Conservation (phyloP, 805 yeast genomes). For the Komagataella populi region DNA sequence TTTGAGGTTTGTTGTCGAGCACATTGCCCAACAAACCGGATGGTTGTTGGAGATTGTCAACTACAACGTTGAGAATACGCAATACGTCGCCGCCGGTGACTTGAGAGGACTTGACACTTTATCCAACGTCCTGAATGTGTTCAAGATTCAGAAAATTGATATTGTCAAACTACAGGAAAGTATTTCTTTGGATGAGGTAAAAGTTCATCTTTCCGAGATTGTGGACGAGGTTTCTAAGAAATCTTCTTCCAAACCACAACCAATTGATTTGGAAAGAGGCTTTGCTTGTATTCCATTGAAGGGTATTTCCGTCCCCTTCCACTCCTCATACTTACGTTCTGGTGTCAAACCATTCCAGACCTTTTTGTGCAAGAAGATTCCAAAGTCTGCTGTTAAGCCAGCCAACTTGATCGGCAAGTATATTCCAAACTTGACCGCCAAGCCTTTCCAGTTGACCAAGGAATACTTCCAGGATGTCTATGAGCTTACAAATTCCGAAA, state of each 20-base stretch:
- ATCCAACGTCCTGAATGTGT: slow-evolving; percentile 83
- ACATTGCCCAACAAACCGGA: slow-evolving; percentile 67
- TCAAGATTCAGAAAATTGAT: slow-evolving; percentile 90
- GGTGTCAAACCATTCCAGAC: slow-evolving; percentile 99
- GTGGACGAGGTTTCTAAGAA: slow-evolving; percentile 75
- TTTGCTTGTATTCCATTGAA: slow-evolving; percentile 96
- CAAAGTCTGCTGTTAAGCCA: slow-evolving; percentile 90
- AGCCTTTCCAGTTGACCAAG: slow-evolving; percentile 90
- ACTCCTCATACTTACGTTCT: slow-evolving; percentile 92
- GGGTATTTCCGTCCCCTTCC: slow-evolving; percentile 99
- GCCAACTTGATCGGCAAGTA: slow-evolving; percentile 88
- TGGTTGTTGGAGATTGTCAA: slow-evolving; percentile 98
- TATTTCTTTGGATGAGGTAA: slow-evolving; percentile 78
- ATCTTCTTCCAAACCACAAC: slow-evolving; percentile 83
- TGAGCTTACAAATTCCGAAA: slow-evolving; percentile 79
- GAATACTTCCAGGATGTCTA: slow-evolving; percentile 97
- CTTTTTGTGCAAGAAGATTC: slow-evolving; percentile 91
- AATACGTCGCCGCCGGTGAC: slow-evolving; percentile 98
- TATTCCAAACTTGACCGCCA: slow-evolving; percentile 97
- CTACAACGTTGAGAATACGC: slow-evolving; percentile 96
- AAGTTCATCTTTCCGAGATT: slow-evolving; percentile 78
- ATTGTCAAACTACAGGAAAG: slow-evolving; percentile 75
- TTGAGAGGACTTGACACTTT: slow-evolving; percentile 88
- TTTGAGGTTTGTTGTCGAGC: slow-evolving; percentile 84
- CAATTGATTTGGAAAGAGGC: slow-evolving; percentile 94